Evolutionary conservation across 164 flowering plant genomes (phyloP), one percentile per base, ranked within the genome.

Genomic region (Vitis cinerea): DNA sequence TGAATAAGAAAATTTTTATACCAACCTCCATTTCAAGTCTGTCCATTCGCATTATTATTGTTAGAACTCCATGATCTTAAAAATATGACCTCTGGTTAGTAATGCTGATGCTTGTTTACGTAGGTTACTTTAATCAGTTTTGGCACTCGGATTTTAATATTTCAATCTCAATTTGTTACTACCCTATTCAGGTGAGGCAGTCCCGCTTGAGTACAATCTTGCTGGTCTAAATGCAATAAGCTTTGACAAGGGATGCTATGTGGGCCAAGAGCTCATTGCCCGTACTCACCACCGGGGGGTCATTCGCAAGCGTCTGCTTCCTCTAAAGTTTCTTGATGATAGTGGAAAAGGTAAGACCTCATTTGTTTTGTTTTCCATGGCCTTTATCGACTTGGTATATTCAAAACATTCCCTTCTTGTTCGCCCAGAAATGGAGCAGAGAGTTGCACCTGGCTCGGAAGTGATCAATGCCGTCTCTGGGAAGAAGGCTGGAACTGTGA

Each of bases 271-370:
- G 71, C 80, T 83, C 8, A 81, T 96, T 30, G 97, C 97, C 59
- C 94, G 98, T 13, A 87, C 99, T 9, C 98, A 96, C 70, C 95
- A 96, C 73, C 85, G 90, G 10, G 98, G 99, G 10, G 86, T 92
- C 57, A 90, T 96, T 58, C 85, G 97, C 52, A 93, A 91, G 73
- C 97, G 98, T 6, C 68, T 93, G 77, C 74, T 96, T 66, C 97
- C 99, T 64, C 52, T 96, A 16, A 86, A 78, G 70, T 96, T 96
- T 68, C 60, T 84, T 3, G 73, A 85, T 65, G 67, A 76, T 8
- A 68, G 30, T 57, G 95, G 91, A 47, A 75, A 87, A 78, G 92
- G 96, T 92, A 77, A 30, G 27, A 17, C 11, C 3, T 13, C 61
- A 49, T 55, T 57, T 50, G 6, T 13, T 14, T 49, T 59, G 17